A percentile compares a stretch with the other conserved stretches of the same genome.
phyloP scores from a whole-genome alignment of 805 yeast genomes.

The Ogataea saltuana region DNA sequence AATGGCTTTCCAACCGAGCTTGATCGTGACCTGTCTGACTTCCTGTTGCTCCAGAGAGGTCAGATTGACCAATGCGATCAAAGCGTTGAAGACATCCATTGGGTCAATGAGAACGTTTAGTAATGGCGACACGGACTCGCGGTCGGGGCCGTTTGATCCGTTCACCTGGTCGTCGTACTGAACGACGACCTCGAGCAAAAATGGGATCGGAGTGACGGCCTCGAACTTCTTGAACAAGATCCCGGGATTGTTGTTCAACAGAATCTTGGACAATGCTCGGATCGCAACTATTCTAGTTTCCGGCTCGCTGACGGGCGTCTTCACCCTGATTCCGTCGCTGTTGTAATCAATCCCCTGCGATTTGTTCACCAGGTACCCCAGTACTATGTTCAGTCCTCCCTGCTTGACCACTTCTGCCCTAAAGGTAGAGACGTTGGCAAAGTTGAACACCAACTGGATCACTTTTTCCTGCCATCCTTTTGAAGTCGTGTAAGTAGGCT shows the following conservation, averaged over 20 bases:
- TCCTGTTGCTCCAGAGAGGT: constrained; percentile 40
- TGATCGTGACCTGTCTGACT: constrained; percentile 39
- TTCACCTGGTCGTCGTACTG: constrained; percentile 35
- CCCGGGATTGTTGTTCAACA: constrained; percentile 46
- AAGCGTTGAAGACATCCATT: constrained; percentile 44
- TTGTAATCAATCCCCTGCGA: constrained; percentile 30
- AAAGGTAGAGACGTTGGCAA: constrained; percentile 31
- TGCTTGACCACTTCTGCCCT: constrained; percentile 45
- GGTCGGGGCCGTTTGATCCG: constrained; percentile 20
- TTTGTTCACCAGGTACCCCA: constrained; percentile 41
- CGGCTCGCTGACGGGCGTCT: constrained; percentile 23
- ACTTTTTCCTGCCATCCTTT: constrained; percentile 31
- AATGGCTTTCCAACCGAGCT: constrained; percentile 37
- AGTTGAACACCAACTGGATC: constrained; percentile 38
- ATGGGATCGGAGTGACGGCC: constrained; percentile 45
- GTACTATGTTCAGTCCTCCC: constrained; percentile 43
- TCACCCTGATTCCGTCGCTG: constrained; percentile 24
- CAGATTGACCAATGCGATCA: constrained; percentile 52
- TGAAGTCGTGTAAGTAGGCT: constrained; percentile 16
- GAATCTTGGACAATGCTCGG: constrained; percentile 44
- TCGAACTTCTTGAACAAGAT: constrained; percentile 42
- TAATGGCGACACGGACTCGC: constrained; percentile 5
- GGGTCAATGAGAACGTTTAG: constrained; percentile 23
- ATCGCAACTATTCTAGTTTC: constrained; percentile 38
- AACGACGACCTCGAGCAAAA: constrained; percentile 48